Evolutionary conservation across 2,329 filamentous ascomycete species (phyloP), one percentile per base, ranked within the genome.

Genomic region (Alternaria infectoria): DNA sequence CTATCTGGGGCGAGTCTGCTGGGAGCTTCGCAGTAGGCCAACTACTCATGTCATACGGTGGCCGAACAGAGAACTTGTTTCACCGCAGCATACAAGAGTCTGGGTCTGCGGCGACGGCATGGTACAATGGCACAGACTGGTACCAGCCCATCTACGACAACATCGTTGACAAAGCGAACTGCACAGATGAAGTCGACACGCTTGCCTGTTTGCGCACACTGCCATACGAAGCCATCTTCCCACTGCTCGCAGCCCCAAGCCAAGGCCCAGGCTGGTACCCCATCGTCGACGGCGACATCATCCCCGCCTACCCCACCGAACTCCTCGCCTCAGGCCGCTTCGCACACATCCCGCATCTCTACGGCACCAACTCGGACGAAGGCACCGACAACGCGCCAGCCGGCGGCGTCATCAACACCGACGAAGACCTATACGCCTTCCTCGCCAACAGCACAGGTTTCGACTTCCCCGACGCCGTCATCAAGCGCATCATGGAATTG

Each of bases 341-440:
- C 67, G 86, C 90, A 57, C 84, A 87, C 59, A 85, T 91, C 1
- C 88, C 89, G 0, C 84, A 91, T 57, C 80, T 92, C 4, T 83
- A 86, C 58, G 90, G 90, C 8, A 85, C 84, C 25, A 91, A 91
- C 75, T 85, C 85, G 0, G 90, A 92, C 69, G 90, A 92, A 77
- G 90, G 88, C 3, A 86, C 86, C 1, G 81, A 83, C 10, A 90
- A 90, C 70, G 85, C 82, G 0, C 83, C 84, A 2, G 77, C 69
- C 2, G 86, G 84, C 19, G 86, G 84, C 17, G 61, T 75, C 28
- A 85, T 90, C 67, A 86, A 89, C 74, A 89, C 85, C 2, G 85
- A 83, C 19, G 81, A 80, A 15, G 82, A 90, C 61, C 86, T 79
- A 17, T 73, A 71, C 56, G 65, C 63, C 63, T 79, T 71, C 50